A percentile compares a stretch with the other conserved stretches of the same genome.
phyloP scores from a whole-genome alignment of 2,329 filamentous ascomycete genomes.

The Microcera coccophila region DNA sequence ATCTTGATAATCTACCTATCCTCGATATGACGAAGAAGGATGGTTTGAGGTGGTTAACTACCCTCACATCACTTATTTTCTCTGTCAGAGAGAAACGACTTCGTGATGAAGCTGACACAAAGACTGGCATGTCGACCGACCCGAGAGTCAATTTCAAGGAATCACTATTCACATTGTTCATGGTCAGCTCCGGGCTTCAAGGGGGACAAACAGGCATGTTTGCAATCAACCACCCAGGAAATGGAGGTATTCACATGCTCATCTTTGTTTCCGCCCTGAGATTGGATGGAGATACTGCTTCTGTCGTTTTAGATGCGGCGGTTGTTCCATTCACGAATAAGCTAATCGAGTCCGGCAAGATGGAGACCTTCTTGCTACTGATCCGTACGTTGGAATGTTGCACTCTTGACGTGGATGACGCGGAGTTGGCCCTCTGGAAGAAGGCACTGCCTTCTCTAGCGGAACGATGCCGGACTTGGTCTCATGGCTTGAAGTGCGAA shows the following conservation, averaged over 20 bases:
- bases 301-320: constrained; percentile 45
- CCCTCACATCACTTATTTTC: constrained; percentile 38
- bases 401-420: constrained; percentile 44
- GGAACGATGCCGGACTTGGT: constrained; percentile 49
- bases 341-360: constrained; percentile 28
- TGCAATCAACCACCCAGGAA: constrained; percentile 34
- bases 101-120: constrained; percentile 26
- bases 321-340: constrained; percentile 41
- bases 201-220: constrained; percentile 44
- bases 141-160: constrained; percentile 46
- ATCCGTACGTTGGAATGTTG: constrained; percentile 35
- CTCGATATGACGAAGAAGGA: constrained; percentile 36
- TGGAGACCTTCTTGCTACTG: constrained; percentile 39
- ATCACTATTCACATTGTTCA: constrained; percentile 45
- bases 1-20: constrained; percentile 43
- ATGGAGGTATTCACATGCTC: constrained; percentile 39
- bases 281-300: constrained; percentile 40
- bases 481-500: constrained; percentile 40
- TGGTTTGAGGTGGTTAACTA: constrained; percentile 37
- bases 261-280: constrained; percentile 42
- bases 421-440: constrained; percentile 56
- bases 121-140: constrained; percentile 25
- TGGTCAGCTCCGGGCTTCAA: constrained; percentile 43
- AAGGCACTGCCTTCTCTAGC: constrained; percentile 40
- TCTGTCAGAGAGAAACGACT: constrained; percentile 39